Evolutionary conservation across 441 rosid species (phyloP).

Genomic region (Capsella rubella): DNA sequence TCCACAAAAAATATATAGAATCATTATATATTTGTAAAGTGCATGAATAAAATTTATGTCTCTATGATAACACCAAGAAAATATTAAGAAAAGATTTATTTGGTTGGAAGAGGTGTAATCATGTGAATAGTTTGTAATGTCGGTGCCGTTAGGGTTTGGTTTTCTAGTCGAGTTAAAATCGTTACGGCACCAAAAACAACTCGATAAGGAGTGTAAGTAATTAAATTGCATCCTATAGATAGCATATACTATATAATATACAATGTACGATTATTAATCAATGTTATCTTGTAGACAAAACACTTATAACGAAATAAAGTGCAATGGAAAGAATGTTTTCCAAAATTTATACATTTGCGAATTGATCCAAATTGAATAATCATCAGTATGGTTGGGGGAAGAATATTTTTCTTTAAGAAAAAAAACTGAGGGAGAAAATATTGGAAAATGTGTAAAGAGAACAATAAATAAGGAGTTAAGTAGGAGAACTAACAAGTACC

Average conservation of each 20-base stretch:
- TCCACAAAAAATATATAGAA: not conserved
- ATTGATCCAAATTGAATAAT: conserved; percentile 18
- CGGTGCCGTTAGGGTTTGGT: conserved; percentile 9
- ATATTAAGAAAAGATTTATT: not conserved
- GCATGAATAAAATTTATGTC: not conserved
- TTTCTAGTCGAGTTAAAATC: not conserved
- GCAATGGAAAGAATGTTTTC: conserved; percentile 29
- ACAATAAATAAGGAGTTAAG: conserved; percentile 41
- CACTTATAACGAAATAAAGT: not conserved
- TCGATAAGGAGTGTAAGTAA: not conserved
- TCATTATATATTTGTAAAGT: not conserved
- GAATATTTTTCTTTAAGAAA: conserved; percentile 10
- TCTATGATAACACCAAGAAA: not conserved
- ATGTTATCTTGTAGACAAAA: not conserved
- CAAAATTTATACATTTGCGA: not conserved
- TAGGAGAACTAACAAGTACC: not conserved
- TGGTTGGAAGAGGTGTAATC: not conserved
- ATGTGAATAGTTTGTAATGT: not conserved
- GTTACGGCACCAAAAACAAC: not conserved
- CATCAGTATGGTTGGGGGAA: conserved; percentile 36
- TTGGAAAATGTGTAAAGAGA: conserved; percentile 45
- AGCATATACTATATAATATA: not conserved
- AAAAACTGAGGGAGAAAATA: conserved; percentile 11
- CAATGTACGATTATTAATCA: not conserved
- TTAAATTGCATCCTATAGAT: not conserved